A percentile compares a stretch with the other conserved stretches of the same genome.
These are phyloP conservation scores for Clonostachys byssicola DNA, from an alignment of 2,329 filamentous ascomycete genomes.

Conservation along the genomic window DNA sequence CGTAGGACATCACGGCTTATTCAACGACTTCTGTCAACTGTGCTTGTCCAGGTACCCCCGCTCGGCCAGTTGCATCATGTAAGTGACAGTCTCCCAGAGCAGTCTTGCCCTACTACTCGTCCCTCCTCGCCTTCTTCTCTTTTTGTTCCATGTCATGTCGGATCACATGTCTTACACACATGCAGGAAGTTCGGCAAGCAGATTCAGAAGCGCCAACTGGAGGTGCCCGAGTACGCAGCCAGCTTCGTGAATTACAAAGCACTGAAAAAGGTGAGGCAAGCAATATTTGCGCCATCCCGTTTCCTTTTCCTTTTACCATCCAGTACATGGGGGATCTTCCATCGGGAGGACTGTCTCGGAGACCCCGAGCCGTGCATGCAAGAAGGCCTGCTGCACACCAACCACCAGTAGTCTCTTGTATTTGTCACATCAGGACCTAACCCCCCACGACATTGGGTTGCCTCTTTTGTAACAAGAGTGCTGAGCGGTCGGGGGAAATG, in stretches of 20 bases:
- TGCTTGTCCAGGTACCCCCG: neutral
- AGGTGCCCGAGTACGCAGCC: constrained; percentile 97
- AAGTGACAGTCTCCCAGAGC: neutral
- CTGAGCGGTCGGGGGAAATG: too few relatives aligned
- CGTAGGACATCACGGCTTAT: too few relatives aligned
- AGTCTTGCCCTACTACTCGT: neutral
- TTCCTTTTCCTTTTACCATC: neutral
- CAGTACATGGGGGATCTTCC: too few relatives aligned
- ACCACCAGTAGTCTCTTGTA: too few relatives aligned
- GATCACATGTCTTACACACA: neutral
- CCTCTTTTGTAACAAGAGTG: too few relatives aligned
- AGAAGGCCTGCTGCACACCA: too few relatives aligned
- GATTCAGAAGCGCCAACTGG: constrained; percentile 97
- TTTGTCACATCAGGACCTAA: too few relatives aligned
- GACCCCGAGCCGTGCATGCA: too few relatives aligned
- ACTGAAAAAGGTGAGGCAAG: constrained; percentile 78
- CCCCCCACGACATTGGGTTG: too few relatives aligned
- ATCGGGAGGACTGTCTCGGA: too few relatives aligned
- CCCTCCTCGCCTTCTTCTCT: neutral
- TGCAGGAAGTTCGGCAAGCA: constrained; percentile 99
- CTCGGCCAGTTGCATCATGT: neutral
- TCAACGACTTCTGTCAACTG: neutral
- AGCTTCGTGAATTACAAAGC: constrained; percentile 99
- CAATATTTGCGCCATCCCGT: constrained; percentile 4
- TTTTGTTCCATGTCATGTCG: neutral